Conservation (phyloP, 352 stramenopile species). For the Pythium monospermum region DNA sequence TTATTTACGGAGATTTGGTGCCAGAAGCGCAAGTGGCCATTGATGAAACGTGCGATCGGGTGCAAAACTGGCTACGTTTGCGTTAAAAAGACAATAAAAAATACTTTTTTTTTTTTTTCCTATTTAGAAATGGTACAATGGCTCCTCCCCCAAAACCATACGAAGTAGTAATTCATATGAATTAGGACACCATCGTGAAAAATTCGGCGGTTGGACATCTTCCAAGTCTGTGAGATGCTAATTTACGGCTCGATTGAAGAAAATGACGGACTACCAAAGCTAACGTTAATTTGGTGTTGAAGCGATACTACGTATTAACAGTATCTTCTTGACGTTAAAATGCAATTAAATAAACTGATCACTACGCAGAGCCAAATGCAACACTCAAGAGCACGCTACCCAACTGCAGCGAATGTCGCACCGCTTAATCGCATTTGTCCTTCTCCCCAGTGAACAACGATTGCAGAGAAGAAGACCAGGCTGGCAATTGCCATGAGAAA, state of each 20-base stretch:
- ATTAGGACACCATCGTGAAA: neutral
- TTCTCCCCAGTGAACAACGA: slow-evolving; percentile 22
- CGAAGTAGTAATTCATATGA: slow-evolving; percentile 14
- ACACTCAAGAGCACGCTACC: slow-evolving; percentile 22
- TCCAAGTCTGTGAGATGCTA: too few relatives aligned
- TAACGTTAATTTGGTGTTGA: too few relatives aligned
- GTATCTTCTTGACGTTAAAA: neutral
- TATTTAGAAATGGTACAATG: neutral
- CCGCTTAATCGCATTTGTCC: slow-evolving; percentile 18
- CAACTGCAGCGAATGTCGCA: slow-evolving; percentile 22
- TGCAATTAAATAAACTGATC: neutral
- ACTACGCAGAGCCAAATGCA: slow-evolving; percentile 16
- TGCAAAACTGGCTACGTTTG: slow-evolving; percentile 54
- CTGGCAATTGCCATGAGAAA: slow-evolving; percentile 21
- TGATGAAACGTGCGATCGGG: slow-evolving; percentile 73
- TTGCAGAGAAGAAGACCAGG: slow-evolving; percentile 24
- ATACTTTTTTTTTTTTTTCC: slow-evolving; percentile 26
- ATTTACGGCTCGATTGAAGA: too few relatives aligned
- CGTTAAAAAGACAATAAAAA: slow-evolving; percentile 20
- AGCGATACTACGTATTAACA: too few relatives aligned
- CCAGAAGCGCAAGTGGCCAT: slow-evolving; percentile 73
- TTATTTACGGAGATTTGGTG: slow-evolving; percentile 84
- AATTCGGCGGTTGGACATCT: neutral
- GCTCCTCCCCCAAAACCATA: too few relatives aligned
- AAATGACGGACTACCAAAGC: too few relatives aligned